Conservation (phyloP, 169 alveolate genomes). For the Eimeria mitis region DNA sequence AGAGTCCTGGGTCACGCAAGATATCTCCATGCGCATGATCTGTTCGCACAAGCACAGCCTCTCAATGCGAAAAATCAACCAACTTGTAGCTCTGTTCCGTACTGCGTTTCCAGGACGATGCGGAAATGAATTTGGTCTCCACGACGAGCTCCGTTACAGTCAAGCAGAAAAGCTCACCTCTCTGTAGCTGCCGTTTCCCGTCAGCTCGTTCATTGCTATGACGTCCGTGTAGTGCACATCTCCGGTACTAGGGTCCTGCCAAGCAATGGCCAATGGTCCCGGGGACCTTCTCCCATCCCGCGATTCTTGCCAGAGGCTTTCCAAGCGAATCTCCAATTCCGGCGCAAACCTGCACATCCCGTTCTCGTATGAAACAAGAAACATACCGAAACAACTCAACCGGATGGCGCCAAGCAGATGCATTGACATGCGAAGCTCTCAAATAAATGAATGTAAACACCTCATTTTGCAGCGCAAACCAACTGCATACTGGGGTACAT, state of each 20-base stretch:
- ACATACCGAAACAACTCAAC: background rate
- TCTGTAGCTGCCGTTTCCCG: constrained; percentile 18
- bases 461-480: background rate
- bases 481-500: background rate
- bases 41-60: background rate
- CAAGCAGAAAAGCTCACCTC: background rate
- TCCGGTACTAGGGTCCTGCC: constrained; percentile 9
- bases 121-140: background rate
- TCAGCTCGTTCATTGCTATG: background rate
- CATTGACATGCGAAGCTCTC: background rate
- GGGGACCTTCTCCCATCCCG: constrained; percentile 1
- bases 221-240: constrained; percentile 28
- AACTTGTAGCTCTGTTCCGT: too few relatives aligned
- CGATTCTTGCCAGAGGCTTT: constrained; percentile 13
- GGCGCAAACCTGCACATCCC: constrained; percentile 26
- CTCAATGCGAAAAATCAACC: background rate
- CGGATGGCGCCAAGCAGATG: background rate
- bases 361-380: background rate
- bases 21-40: constrained; percentile 44
- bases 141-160: background rate
- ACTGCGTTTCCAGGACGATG: too few relatives aligned
- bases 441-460: background rate
- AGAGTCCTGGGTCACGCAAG: background rate
- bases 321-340: constrained; percentile 26
- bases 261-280: background rate